phyloP scores from a whole-genome alignment of 2,329 filamentous ascomycete genomes.

The Immersiporthe knoxdaviesiana region DNA sequence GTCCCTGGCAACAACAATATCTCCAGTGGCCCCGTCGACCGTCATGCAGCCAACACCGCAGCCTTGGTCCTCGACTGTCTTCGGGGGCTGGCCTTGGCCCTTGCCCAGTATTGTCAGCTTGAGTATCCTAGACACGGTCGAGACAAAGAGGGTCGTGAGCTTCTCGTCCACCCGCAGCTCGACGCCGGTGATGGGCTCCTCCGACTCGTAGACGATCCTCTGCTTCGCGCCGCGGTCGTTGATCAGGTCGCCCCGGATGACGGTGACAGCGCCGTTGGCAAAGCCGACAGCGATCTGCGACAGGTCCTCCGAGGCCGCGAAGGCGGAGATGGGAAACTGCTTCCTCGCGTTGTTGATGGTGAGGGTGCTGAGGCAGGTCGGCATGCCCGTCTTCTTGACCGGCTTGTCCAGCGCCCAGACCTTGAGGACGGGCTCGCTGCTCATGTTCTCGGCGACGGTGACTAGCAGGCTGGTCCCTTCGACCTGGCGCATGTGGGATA shows the following conservation, averaged over 20 bases:
- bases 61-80: conserved; percentile 85
- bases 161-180: conserved; percentile 68
- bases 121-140: conserved; percentile 85
- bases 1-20: conserved; percentile 89
- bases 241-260: conserved; percentile 91
- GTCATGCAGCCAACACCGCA: conserved; percentile 97
- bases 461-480: conserved; percentile 84
- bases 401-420: conserved; percentile 97
- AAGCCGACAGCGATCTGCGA: conserved; percentile 95
- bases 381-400: conserved; percentile 90
- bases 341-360: conserved; percentile 87
- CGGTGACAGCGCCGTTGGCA: conserved; percentile 90
- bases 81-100: conserved; percentile 86
- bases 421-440: conserved; percentile 84
- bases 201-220: conserved; percentile 92
- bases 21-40: conserved; percentile 75
- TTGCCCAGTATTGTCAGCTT: conserved; percentile 85
- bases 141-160: conserved; percentile 82
- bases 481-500: conserved; percentile 91
- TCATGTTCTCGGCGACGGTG: conserved; percentile 85
- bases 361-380: conserved; percentile 84
- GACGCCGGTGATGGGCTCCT: conserved; percentile 93
- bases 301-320: conserved; percentile 83
- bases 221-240: conserved; percentile 95
- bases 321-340: conserved; percentile 93